Base-by-base conservation (phyloP, 768 basidiomycete species). In the Macrolepiota dolichaula region DNA sequence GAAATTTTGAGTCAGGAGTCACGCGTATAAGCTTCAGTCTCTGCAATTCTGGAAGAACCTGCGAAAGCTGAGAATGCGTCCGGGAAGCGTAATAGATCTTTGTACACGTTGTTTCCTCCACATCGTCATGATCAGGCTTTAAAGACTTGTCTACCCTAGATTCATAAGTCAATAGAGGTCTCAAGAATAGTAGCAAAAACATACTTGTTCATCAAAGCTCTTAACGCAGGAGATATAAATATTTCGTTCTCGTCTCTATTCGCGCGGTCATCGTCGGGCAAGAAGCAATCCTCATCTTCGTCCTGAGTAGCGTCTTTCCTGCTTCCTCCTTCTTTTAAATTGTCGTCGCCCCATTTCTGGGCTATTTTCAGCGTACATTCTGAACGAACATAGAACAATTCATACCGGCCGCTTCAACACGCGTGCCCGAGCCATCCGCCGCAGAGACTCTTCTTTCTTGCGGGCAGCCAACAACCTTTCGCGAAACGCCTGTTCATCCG, bases 11-110 rank as follows among this genome's bases (percentile, higher is more conserved):
- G 51, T 76, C 56, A 17, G 73, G 70, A 70, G 68, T 35, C 17
- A 46, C 36, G 15, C 59, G 65, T 13, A 65, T 62, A 4, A 95
- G 71, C 63, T 79, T 79, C n/a, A 96, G 82, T 66, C 85, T 89
- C 42, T 77, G 81, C 10, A 98, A 78, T 69, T 99, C 97, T 3
- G 90, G 88, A 17, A 95, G 79, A 3, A 98, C 81, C 71, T 99
- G 96, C 1, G 94, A 81, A 3, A 99, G 83, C 68, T 99, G 96
- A 1, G 96, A 96, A 73, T 99, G 96, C 0, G 96, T 99, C 35
- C 96, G 81, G 0, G 97, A 98, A 0, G 96, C 91, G 69, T 96
- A 97, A 72, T 86, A 97, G 62, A 98, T 88, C 79, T 94, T 91
- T 38, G 85, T 89, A 68, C 89, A 91, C 3, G 81, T 79, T 15